Evolutionary conservation across 1,139 yeast genomes (phyloP).

Genomic region (Geotrichum fermentans): DNA sequence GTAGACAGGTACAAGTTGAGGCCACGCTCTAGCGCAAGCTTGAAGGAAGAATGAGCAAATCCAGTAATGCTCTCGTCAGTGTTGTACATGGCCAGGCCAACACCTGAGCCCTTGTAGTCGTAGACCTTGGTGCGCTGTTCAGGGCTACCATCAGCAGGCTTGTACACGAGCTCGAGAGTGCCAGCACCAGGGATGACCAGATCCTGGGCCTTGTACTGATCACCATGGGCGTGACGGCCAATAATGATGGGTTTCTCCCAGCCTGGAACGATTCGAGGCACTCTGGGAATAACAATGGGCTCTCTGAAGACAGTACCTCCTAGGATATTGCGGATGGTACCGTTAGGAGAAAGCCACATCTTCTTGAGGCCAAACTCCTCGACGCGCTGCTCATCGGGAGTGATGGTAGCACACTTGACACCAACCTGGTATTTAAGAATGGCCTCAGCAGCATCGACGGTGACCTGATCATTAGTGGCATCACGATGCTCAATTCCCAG

Average conservation of each 20-base stretch:
- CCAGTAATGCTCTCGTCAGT: constrained; percentile 86
- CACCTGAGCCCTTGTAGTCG: constrained; percentile 73
- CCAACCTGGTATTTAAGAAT: constrained; percentile 86
- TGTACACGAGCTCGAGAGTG: constrained; percentile 68
- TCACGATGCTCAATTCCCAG: constrained; percentile 83
- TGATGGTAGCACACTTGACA: constrained; percentile 94
- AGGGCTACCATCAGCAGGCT: constrained; percentile 62
- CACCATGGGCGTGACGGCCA: constrained; percentile 97
- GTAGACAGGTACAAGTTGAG: constrained; percentile 82
- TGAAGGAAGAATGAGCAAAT: constrained; percentile 89
- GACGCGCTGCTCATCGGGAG: constrained; percentile 97
- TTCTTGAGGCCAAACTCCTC: constrained; percentile 82
- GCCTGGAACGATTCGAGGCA: constrained; percentile 84
- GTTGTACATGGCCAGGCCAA: constrained; percentile 90
- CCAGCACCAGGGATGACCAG: constrained; percentile 76
- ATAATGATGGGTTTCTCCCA: constrained; percentile 95
- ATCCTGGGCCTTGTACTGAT: constrained; percentile 93
- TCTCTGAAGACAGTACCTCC: constrained; percentile 97
- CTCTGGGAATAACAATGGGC: constrained; percentile 84
- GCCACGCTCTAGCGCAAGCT: constrained; percentile 72
- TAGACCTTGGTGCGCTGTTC: constrained; percentile 58
- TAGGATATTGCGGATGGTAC: constrained; percentile 87
- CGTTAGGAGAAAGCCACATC: constrained; percentile 98
- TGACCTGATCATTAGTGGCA: constrained; percentile 79
- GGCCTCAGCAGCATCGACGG: constrained; percentile 86